Conservation (phyloP, 768 basidiomycete genomes). For the Favolaschia claudopus region DNA sequence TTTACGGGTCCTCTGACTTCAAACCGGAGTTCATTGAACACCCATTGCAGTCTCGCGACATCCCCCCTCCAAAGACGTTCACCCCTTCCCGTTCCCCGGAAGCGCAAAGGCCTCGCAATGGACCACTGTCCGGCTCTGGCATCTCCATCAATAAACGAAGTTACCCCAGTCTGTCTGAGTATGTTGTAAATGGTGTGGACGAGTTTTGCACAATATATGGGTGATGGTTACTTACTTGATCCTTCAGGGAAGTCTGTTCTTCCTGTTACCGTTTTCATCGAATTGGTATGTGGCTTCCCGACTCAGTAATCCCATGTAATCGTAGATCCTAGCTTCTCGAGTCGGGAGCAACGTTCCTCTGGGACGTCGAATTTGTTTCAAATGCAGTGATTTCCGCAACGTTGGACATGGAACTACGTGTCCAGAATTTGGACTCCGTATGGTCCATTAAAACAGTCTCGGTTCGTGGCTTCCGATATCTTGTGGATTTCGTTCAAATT, state of each 20-base stretch:
- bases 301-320: neutral
- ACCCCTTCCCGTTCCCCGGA: no score
- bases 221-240: neutral
- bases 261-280: constrained; percentile 12
- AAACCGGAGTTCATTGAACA: constrained; percentile 15
- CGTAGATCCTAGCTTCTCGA: constrained; percentile 7
- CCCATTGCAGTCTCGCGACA: constrained; percentile 6
- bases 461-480: constrained; percentile 1
- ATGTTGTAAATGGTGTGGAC: constrained; percentile 15
- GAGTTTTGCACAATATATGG: neutral
- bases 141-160: neutral
- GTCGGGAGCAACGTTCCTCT: constrained; percentile 10
- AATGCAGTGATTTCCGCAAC: constrained; percentile 1
- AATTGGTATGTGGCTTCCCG: constrained; percentile 9
- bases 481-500: neutral
- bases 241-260: constrained; percentile 12
- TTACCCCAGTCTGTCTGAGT: constrained; percentile 11
- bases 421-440: neutral
- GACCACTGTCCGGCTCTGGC: constrained; percentile 5
- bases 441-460: constrained; percentile 8
- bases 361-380: constrained; percentile 15
- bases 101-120: neutral
- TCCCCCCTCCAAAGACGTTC: constrained; percentile 12
- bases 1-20: constrained; percentile 12
- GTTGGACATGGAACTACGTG: neutral